Evolutionary conservation across 1,284 basidiomycete genomes (phyloP).

Genomic region (Trametes pubescens): DNA sequence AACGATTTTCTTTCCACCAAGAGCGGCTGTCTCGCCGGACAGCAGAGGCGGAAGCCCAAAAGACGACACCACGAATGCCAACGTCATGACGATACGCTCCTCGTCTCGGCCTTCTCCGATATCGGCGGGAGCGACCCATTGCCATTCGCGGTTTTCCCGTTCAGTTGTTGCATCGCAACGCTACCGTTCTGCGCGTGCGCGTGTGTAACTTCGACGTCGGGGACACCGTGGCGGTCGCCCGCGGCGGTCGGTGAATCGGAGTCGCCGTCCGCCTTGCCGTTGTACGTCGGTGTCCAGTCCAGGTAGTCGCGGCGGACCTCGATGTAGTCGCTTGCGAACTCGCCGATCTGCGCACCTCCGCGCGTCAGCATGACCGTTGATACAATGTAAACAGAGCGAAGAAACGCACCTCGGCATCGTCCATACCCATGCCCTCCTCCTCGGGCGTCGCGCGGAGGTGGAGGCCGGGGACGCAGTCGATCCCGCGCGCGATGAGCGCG

Average conservation of each 20-base stretch:
- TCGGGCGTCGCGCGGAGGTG: slow-evolving; percentile 78
- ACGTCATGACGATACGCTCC: slow-evolving; percentile 14
- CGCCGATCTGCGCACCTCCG: slow-evolving; percentile 64
- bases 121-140: slow-evolving; percentile 22
- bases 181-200: slow-evolving; percentile 6
- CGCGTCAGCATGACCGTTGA: neutral
- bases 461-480: slow-evolving; percentile 83
- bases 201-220: slow-evolving; percentile 42
- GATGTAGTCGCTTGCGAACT: slow-evolving; percentile 81
- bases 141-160: neutral
- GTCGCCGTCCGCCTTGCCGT: slow-evolving; percentile 26
- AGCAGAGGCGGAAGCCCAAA: neutral
- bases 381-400: too few relatives aligned
- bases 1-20: neutral
- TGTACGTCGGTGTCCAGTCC: slow-evolving; percentile 57
- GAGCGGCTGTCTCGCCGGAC: too few relatives aligned
- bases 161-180: slow-evolving; percentile 6
- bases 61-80: neutral
- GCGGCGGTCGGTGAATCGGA: slow-evolving; percentile 44
- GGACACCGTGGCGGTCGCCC: slow-evolving; percentile 57
- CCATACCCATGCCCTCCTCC: slow-evolving; percentile 88
- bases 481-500: slow-evolving; percentile 68
- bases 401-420: slow-evolving; percentile 78
- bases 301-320: slow-evolving; percentile 76
- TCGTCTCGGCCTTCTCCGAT: slow-evolving; percentile 30